phyloP scores from a whole-genome alignment of 208 protist species.

The Naegleria fowleri region DNA sequence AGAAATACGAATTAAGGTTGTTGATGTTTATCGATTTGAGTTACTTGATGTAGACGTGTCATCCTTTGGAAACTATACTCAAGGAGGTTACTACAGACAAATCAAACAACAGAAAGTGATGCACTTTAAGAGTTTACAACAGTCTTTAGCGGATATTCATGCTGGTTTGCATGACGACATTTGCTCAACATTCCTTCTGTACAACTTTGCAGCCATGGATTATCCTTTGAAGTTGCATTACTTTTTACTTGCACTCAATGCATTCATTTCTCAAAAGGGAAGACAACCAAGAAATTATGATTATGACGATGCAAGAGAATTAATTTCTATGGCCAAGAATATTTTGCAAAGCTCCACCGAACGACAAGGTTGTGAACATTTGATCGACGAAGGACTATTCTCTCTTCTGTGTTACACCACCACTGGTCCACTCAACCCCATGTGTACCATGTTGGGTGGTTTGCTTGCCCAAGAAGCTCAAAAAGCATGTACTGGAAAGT shows the following conservation, averaged over 20 bases:
- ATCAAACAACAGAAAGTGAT: not conserved
- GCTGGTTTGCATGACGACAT: not conserved
- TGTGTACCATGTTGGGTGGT: conserved; percentile 53
- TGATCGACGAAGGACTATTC: not conserved
- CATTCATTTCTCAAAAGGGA: conserved; percentile 31
- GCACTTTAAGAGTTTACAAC: conserved; percentile 32
- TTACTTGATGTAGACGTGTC: not conserved
- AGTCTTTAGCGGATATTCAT: conserved; percentile 18
- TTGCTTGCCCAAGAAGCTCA: conserved; percentile 58
- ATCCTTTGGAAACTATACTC: not conserved
- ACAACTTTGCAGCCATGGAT: conserved; percentile 39
- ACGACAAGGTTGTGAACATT: not conserved
- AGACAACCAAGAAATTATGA: conserved; percentile 28
- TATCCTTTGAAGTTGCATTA: not conserved
- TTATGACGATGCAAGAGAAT: conserved; percentile 17
- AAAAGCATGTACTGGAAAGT: conserved; percentile 50
- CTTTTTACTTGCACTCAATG: not conserved
- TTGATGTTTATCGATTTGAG: not conserved
- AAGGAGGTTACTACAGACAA: conserved; percentile 1
- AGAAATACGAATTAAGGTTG: conserved; percentile 16
- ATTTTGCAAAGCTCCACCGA: not conserved
- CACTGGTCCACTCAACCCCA: conserved; percentile 35
- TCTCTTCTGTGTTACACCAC: not conserved
- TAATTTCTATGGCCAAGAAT: conserved; percentile 31
- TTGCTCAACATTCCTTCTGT: not conserved